Base-by-base conservation (phyloP, 192 early-diverging fungal genomes). In the Backusella sp. region DNA sequence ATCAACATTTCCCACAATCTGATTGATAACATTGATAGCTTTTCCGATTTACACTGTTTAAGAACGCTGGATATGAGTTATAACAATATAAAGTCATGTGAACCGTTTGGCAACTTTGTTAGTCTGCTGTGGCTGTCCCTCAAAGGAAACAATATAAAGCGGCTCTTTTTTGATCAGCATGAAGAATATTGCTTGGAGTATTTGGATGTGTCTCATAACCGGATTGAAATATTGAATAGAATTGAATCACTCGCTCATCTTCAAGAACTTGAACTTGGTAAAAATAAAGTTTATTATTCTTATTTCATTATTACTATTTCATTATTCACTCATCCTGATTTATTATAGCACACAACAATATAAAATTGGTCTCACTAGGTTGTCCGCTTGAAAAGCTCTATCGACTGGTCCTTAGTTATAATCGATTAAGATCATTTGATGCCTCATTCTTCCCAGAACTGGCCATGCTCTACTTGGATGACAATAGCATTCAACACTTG, bases 131-230 rank as follows among this genome's bases (percentile, higher is more conserved):
- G 69, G 15, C 28, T 85, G 28, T 81, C 83, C 52, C 68, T 87
- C 14, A 82, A 80, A 4, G 70, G 74, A 53, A 87, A 87, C 41
- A 44, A 41, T 17, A 41, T 87, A 41, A 77, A 80, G 32, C 44
- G 68, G 19, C 70, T 74, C 26, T 41, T 30, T 35, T n/a, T 44
- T 7, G 67, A 35, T 56, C 15, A 36, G 46, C 21, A 37, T 69
- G 68, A 62, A 23, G 41, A 77, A n/a, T 35, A 68, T 65, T 37
- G 39, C 30, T 70, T 87, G 15, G 86, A 87, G 67, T 80, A 69
- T 28, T 65, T 87, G 62, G 83, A 87, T 73, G 68, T 84, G 5
- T 83, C 86, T 3, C 62, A 79, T 65, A 87, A 87, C 73, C 75
- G 78, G 17, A 83, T 87, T 15, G 73, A 82, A 66, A 71, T 79